A percentile compares a stretch with the other conserved stretches of the same genome.
phyloP scores from a whole-genome alignment of 2,329 filamentous ascomycete genomes.

The Endocalyx cinctus region DNA sequence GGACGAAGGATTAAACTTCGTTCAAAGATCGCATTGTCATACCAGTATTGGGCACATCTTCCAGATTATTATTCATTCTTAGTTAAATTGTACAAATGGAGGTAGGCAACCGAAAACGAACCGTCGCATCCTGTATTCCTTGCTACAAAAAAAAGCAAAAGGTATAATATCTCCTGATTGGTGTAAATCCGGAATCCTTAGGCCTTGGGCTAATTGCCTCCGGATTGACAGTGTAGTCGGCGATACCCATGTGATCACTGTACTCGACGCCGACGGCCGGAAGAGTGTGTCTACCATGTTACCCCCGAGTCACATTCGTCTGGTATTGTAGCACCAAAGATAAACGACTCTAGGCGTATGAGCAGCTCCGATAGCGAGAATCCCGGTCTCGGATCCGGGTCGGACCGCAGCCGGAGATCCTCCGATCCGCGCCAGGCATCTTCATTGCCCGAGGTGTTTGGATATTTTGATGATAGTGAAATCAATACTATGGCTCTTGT shows the following conservation, averaged over 20 bases:
- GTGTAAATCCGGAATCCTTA: no score
- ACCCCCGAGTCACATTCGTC: no score
- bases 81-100: no score
- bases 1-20: no score
- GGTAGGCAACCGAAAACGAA: constrained; percentile 6
- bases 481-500: constrained; percentile 11
- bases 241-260: constrained; percentile 13
- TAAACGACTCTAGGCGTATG: no score
- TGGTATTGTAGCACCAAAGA: no score
- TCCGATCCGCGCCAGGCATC: no score
- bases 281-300: constrained; percentile 11
- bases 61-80: no score
- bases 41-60: no score
- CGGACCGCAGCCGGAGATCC: not conserved
- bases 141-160: constrained; percentile 16
- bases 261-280: constrained; percentile 9
- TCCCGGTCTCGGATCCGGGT: not conserved
- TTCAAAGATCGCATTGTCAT: no score
- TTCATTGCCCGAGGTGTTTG: constrained; percentile 6
- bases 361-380: no score
- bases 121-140: constrained; percentile 11
- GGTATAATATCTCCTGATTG: constrained; percentile 3
- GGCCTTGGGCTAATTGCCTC: not conserved
- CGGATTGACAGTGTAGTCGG: constrained; percentile 9
- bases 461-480: constrained; percentile 11